Conservation (phyloP, 1,139 yeast genomes). For the Pichia sp. region DNA sequence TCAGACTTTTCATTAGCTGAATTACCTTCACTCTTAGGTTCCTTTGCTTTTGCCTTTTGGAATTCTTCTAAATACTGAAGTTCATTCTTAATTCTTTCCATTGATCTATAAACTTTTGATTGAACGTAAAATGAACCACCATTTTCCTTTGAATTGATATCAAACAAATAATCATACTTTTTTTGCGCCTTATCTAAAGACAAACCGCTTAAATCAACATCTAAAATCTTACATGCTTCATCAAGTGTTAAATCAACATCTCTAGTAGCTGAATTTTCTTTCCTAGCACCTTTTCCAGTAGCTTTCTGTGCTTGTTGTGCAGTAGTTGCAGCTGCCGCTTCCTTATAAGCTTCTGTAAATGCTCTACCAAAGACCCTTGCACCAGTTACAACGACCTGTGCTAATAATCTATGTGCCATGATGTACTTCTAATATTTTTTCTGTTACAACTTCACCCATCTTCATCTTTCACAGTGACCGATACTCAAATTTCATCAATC, state of each 20-base stretch:
- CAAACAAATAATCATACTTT: conserved; percentile 77
- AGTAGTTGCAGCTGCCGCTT: conserved; percentile 85
- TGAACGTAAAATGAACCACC: conserved; percentile 92
- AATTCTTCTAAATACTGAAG: conserved; percentile 36
- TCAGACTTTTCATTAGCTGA: not conserved
- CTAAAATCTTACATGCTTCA: conserved; percentile 88
- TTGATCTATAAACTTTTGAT: conserved; percentile 84
- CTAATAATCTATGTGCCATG: conserved; percentile 84
- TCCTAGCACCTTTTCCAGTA: conserved; percentile 39
- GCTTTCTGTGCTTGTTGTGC: conserved; percentile 54
- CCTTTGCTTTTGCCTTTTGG: conserved; percentile 23
- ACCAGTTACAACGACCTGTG: conserved; percentile 88
- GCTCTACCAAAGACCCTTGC: conserved; percentile 95
- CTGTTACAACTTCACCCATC: not conserved
- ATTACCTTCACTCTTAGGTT: conserved; percentile 1
- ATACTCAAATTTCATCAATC: not conserved
- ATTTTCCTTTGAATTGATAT: conserved; percentile 84
- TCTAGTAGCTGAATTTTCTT: conserved; percentile 37
- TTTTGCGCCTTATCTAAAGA: conserved; percentile 57
- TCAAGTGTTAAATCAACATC: conserved; percentile 77
- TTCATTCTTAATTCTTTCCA: conserved; percentile 56
- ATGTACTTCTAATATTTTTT: not conserved
- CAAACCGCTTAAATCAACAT: conserved; percentile 56
- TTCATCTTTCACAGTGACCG: not conserved
- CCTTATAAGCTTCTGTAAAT: conserved; percentile 93